Conservation (phyloP, 2,329 filamentous ascomycete species). For the Clarireedia monteithiana region DNA sequence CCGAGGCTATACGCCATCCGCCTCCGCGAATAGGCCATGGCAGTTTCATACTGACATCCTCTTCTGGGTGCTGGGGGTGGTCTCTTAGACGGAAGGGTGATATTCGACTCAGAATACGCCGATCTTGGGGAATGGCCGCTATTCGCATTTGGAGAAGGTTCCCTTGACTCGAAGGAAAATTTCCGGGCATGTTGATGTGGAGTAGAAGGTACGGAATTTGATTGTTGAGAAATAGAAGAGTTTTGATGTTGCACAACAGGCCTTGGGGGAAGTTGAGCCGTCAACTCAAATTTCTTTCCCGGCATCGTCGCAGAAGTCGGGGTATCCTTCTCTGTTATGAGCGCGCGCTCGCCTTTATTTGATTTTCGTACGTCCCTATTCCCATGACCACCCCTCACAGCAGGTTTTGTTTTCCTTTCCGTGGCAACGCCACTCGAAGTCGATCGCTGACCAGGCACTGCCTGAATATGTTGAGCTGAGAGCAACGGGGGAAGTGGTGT, state of each 20-base stretch:
- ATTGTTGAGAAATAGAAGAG: conserved; percentile 53
- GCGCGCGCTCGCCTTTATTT: conserved; percentile 54
- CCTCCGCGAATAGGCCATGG: conserved; percentile 70
- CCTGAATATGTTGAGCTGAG: conserved; percentile 48
- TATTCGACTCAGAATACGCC: conserved; percentile 81
- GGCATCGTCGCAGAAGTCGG: conserved; percentile 27
- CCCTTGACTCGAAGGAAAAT: conserved; percentile 70
- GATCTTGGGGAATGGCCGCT: conserved; percentile 83
- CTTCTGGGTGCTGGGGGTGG: conserved; percentile 51
- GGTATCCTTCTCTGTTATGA: conserved; percentile 50
- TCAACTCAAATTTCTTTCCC: conserved; percentile 27
- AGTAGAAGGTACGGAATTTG: conserved; percentile 87
- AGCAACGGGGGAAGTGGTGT: conserved; percentile 47
- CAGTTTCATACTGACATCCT: conserved; percentile 84
- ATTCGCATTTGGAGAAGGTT: conserved; percentile 70
- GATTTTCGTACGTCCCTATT: conserved; percentile 49
- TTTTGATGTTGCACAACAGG: conserved; percentile 36
- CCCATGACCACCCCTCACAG: conserved; percentile 45
- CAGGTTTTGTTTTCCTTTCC: conserved; percentile 36
- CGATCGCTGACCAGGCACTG: conserved; percentile 41
- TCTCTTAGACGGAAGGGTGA: conserved; percentile 59
- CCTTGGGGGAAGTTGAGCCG: conserved; percentile 24
- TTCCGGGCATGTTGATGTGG: conserved; percentile 83
- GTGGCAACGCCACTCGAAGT: conserved; percentile 40
- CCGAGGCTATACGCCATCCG: conserved; percentile 89